Percentiles rank a stretch among this genome's conserved stretches.
phyloP scores from a whole-genome alignment of 192 early-diverging fungal genomes.

The Umbelopsis sp. region DNA sequence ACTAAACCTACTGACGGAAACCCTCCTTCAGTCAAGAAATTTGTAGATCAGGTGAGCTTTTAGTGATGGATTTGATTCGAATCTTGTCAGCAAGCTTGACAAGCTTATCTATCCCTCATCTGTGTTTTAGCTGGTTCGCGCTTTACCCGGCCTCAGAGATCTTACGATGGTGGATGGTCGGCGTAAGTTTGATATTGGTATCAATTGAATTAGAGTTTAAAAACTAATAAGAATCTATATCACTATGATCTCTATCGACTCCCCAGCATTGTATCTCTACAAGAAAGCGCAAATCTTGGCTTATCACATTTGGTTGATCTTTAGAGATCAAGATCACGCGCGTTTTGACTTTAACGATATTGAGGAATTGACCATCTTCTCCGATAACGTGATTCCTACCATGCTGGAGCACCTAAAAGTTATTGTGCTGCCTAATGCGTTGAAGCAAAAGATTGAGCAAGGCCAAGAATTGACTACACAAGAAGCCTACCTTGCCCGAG shows the following conservation, averaged over 20 bases:
- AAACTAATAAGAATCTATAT: not conserved
- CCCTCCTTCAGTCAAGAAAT: slow-evolving; percentile 49
- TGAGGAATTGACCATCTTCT: slow-evolving; percentile 67
- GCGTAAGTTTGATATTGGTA: slow-evolving; percentile 25
- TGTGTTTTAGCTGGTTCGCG: slow-evolving; percentile 47
- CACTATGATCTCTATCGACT: not conserved
- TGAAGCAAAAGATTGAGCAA: slow-evolving; percentile 50
- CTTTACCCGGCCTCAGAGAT: slow-evolving; percentile 77
- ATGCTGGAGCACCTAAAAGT: slow-evolving; percentile 62
- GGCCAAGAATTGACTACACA: slow-evolving; percentile 49
- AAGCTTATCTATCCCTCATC: not conserved
- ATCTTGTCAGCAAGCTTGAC: not conserved
- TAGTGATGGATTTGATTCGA: not conserved
- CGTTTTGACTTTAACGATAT: slow-evolving; percentile 73
- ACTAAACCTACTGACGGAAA: slow-evolving; percentile 46
- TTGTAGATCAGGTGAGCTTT: slow-evolving; percentile 47
- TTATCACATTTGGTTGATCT: slow-evolving; percentile 62
- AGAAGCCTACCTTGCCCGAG: slow-evolving; percentile 65
- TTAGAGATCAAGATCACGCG: slow-evolving; percentile 49
- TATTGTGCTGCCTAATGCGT: slow-evolving; percentile 45
- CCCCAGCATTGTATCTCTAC: slow-evolving; percentile 64
- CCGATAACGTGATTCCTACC: slow-evolving; percentile 76
- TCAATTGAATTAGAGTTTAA: not conserved
- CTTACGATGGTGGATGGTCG: slow-evolving; percentile 49
- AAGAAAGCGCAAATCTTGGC: slow-evolving; percentile 79